Base-by-base conservation (phyloP, 805 yeast genomes). In the Candida stauntonica region DNA sequence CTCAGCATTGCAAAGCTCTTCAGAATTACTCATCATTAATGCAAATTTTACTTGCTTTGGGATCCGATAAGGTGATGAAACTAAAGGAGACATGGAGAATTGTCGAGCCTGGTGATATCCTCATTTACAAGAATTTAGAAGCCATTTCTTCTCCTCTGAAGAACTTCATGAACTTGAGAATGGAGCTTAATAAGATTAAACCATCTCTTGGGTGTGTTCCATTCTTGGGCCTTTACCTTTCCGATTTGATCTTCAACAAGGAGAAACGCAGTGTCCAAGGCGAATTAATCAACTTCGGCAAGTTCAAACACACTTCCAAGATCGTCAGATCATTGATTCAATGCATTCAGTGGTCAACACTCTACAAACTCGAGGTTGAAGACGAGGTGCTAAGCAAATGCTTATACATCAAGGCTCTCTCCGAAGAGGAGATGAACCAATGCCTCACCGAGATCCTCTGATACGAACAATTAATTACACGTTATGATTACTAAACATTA, bases 1-100 rank as follows among this genome's bases (percentile, higher is more conserved):
- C 96, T 0, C 79, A 80, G 40, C 76, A 79, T 48, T 81, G 96
- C 58, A 70, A 71, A 31, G 62, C 63, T 11, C 56, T 83, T 39
- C 97, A 89, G 58, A 91, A 91, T 60, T 88, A 71, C 58, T 79
- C 95, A 8, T 83, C 97, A 0, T 64, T 87, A 61, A 83, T 87
- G 82, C 96, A 91, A 61, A 77, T 93, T 31, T 72, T 86, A 12
- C 66, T 89, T 38, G 97, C 95, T 0, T 68, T 91, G 44, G 81
- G 81, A 17, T 77, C 93, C 4, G 75, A 71, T 26, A 72, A 74
- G 42, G 69, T 86, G 31, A 75, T 72, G 55, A 67, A 71, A 43
- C 64, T 83, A 50, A 71, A 69, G 36, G 73, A 70, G 13, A 87
- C 95, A 1, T 88, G 96, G 96, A 68, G 74, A 45, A 62, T 70